phyloP scores from a whole-genome alignment of 805 yeast genomes.

The Kockiozyma suomiensis region DNA sequence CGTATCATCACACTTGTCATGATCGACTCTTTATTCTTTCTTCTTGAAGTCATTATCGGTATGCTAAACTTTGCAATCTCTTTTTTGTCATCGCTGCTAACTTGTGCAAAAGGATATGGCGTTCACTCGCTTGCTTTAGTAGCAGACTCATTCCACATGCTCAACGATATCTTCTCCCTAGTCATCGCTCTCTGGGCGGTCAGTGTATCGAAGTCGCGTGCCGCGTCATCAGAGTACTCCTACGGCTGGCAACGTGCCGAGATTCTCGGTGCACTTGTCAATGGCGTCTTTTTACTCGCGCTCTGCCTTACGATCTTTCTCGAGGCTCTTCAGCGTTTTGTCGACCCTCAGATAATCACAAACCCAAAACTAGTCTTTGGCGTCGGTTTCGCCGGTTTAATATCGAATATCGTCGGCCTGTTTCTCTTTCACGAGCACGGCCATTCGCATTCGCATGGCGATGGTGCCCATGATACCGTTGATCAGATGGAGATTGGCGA shows the following conservation, averaged over 20 bases:
- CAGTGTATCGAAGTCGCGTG: conserved; percentile 74
- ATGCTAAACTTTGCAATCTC: too few relatives aligned
- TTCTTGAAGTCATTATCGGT: conserved; percentile 82
- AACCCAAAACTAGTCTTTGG: conserved; percentile 80
- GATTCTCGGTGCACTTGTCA: conserved; percentile 89
- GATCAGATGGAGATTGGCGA: conserved; percentile 31
- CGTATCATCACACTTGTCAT: conserved; percentile 71
- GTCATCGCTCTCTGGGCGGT: conserved; percentile 97
- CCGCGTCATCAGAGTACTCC: conserved; percentile 86
- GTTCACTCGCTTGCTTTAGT: conserved; percentile 92
- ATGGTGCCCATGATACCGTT: conserved; percentile 33
- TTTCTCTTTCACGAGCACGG: conserved; percentile 88
- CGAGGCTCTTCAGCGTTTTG: conserved; percentile 88
- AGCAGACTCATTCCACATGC: conserved; percentile 97
- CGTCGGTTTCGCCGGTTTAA: conserved; percentile 82
- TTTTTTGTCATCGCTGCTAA: too few relatives aligned
- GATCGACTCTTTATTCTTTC: conserved; percentile 80
- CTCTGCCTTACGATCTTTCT: conserved; percentile 87
- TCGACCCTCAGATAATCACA: conserved; percentile 74
- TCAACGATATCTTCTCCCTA: conserved; percentile 88
- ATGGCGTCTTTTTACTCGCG: conserved; percentile 90
- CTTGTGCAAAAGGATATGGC: conserved; percentile 55
- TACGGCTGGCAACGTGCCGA: conserved; percentile 99
- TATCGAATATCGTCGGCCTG: conserved; percentile 81
- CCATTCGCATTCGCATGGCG: conserved; percentile 58